Evolutionary conservation across 257 asterid genomes (phyloP), one percentile per base, ranked within the genome.

Genomic region (Plectranthus barbatus): DNA sequence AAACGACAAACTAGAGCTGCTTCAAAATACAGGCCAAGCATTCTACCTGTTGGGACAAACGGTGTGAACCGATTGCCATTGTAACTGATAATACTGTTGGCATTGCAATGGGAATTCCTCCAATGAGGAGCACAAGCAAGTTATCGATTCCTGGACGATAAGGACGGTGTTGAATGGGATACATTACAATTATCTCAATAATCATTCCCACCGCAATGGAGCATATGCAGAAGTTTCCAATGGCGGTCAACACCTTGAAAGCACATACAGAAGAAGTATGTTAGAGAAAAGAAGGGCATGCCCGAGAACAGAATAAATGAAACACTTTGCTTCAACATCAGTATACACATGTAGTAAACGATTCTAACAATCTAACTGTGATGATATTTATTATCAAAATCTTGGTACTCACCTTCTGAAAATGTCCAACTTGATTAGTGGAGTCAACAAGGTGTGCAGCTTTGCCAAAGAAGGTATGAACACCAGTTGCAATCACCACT

Each of bases 81-180:
- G 96, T 88, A 29, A 88, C 94, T 47, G 96, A 87, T 48, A 87
- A 70, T 5, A 88, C 96, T 11, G 96, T 88, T 19, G 96, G 96
- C 96, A 88, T 88, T 10, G 96, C 96, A 58, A 88, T 88, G 39
- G 96, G 96, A 56, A 88, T 88, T 62, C 96, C 96, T 73, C 96
- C 96, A 77, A 88, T 88, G 31, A 84, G 85, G 54, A 88, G 82
- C 72, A 88, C 96, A 31, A 88, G 84, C 56, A 88, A 65, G 68
- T 88, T 88, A 67, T 88, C 94, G 24, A 88, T 88, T 37, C 95
- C 95, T 10, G 82, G 80, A 11, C 96, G 84, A 64, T 88, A 88
- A 17, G 61, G 51, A 15, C 92, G 79, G 56, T 82, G 89, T 56
- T 88, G 96, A 57, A 88, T 88, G 3, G 94, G 94, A 79, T 80